Percentiles rank a stretch among this genome's conserved stretches.
phyloP scores from a whole-genome alignment of 2,329 filamentous ascomycete species.

The Dissoconium aciculare region DNA sequence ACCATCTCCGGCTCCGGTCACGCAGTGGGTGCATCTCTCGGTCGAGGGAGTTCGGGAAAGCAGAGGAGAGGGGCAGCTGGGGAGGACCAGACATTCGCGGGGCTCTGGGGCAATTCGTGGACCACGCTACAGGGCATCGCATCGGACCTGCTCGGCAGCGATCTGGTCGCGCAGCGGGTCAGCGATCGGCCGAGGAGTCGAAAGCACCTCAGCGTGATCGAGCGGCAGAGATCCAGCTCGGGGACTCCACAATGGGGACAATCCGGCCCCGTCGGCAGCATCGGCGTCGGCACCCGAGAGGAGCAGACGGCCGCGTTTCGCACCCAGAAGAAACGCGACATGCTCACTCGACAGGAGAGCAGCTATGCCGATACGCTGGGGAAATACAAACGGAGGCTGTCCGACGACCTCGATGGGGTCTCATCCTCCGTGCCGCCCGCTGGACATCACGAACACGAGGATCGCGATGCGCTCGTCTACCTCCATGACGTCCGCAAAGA shows the following conservation, averaged over 20 bases:
- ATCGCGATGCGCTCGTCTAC: conserved; percentile 70
- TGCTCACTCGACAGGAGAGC: conserved; percentile 25
- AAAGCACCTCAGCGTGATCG: conserved; percentile 16
- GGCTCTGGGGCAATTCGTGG: conserved; percentile 36
- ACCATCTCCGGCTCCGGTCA: too few relatives aligned
- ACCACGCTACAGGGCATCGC: conserved; percentile 35
- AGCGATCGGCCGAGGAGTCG: conserved; percentile 17
- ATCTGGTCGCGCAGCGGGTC: conserved; percentile 12
- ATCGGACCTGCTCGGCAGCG: conserved; percentile 33
- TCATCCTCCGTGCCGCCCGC: conserved; percentile 34
- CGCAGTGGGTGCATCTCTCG: too few relatives aligned
- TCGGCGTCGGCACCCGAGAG: conserved; percentile 33
- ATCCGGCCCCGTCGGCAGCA: conserved; percentile 23
- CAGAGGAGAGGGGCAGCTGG: conserved; percentile 1
- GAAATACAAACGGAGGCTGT: conserved; percentile 49
- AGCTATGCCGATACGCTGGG: conserved; percentile 33
- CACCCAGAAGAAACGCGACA: conserved; percentile 35
- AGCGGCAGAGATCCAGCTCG: conserved; percentile 7
- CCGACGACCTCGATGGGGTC: conserved; percentile 45
- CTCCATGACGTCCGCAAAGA: conserved; percentile 68
- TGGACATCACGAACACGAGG: conserved; percentile 47
- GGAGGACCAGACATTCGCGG: conserved; percentile 22
- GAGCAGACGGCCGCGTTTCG: conserved; percentile 33
- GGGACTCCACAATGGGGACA: conserved; percentile 22
- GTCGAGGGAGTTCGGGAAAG: too few relatives aligned